Evolutionary conservation across 2,329 filamentous ascomycete species (phyloP).

Genomic region (Hypoxylon sp.): DNA sequence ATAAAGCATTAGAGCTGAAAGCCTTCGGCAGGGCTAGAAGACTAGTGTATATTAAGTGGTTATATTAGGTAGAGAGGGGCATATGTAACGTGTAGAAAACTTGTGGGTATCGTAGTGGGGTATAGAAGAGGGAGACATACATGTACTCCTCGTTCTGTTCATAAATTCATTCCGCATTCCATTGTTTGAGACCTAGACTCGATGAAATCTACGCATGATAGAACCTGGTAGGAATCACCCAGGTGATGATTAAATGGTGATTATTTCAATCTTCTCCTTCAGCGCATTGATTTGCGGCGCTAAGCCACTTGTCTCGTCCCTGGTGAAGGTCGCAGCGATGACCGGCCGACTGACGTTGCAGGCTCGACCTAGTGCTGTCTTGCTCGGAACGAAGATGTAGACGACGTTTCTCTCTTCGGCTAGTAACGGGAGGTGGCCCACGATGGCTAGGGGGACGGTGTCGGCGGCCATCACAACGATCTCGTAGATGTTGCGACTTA

Average conservation of each 20-base stretch:
- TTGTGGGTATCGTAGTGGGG: neutral
- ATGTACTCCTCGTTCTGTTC: neutral
- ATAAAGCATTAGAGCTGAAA: neutral
- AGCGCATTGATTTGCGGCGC: neutral
- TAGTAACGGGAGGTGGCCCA: neutral
- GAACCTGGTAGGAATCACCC: neutral
- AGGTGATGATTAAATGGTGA: neutral
- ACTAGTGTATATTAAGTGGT: neutral
- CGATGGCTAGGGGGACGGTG: neutral
- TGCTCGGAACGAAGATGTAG: neutral
- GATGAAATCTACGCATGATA: neutral
- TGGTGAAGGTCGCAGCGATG: neutral
- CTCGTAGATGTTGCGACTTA: neutral
- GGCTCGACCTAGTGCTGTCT: neutral
- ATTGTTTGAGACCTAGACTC: neutral
- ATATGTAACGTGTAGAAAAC: no score
- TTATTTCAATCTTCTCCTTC: neutral
- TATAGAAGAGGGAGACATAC: neutral
- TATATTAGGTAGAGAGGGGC: neutral
- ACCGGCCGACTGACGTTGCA: neutral
- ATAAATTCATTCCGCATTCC: neutral
- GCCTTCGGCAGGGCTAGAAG: neutral
- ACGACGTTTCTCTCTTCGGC: neutral
- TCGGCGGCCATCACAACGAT: neutral
- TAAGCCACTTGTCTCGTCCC: neutral